Conservation (phyloP, 2,329 filamentous ascomycete species). For the Ophiostoma pallidulum region DNA sequence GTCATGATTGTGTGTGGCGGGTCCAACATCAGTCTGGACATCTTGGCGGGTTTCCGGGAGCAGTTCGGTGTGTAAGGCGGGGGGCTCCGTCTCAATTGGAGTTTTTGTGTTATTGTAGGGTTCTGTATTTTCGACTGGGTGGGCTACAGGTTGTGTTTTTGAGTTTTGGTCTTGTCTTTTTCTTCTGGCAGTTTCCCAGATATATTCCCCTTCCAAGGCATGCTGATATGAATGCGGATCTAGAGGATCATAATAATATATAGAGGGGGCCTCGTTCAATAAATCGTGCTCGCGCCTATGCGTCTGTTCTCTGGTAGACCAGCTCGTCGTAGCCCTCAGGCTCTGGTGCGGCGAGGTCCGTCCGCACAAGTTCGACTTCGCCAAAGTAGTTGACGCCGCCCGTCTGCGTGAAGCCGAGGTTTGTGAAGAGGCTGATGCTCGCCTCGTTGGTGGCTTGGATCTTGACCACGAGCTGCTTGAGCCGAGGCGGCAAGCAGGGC, state of each 20-base stretch:
- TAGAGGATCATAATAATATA: too few relatives aligned
- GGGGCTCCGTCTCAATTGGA: neutral
- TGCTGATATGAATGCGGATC: too few relatives aligned
- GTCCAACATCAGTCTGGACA: constrained; percentile 53
- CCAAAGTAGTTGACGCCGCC: constrained; percentile 51
- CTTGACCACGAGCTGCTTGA: constrained; percentile 27
- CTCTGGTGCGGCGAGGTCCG: constrained; percentile 18
- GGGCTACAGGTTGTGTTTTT: neutral
- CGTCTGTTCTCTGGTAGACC: constrained; percentile 3
- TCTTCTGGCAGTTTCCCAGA: too few relatives aligned
- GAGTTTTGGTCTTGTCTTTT: too few relatives aligned
- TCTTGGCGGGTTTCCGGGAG: constrained; percentile 49
- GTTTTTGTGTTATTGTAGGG: neutral
- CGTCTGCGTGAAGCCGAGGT: constrained; percentile 42
- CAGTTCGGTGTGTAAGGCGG: constrained; percentile 29
- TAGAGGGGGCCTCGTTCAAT: too few relatives aligned
- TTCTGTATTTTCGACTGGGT: neutral
- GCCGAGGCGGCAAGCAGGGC: constrained; percentile 1
- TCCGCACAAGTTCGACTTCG: constrained; percentile 40
- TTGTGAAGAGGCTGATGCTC: constrained; percentile 42
- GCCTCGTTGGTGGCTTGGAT: constrained; percentile 46
- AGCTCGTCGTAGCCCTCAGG: constrained; percentile 12
- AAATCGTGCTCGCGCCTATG: too few relatives aligned
- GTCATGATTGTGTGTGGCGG: constrained; percentile 83
- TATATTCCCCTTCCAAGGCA: too few relatives aligned